A percentile compares a stretch with the other conserved stretches of the same genome.
phyloP scores from a whole-genome alignment of 1,284 basidiomycete genomes.

The Cutaneotrichosporon cavernicola region DNA sequence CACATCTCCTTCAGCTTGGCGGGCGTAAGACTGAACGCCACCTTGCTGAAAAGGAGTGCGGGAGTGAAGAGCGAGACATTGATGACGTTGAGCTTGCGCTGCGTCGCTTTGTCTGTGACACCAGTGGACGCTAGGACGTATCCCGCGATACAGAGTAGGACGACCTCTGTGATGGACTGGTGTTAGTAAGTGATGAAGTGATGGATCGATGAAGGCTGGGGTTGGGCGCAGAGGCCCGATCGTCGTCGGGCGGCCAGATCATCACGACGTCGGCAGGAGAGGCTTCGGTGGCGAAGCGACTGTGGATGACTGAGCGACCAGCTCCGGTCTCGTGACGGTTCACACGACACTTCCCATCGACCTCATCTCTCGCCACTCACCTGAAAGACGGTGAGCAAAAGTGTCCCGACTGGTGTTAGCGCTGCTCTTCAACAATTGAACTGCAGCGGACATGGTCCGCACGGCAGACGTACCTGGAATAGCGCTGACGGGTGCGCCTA shows the following conservation, averaged over 20 bases:
- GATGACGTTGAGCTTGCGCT: slow-evolving; percentile 64
- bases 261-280: no score
- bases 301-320: no score
- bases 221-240: no score
- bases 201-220: background rate
- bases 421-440: background rate
- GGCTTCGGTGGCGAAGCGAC: no score
- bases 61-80: slow-evolving; percentile 83
- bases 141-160: slow-evolving; percentile 79
- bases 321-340: background rate
- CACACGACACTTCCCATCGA: background rate
- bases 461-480: slow-evolving; percentile 18
- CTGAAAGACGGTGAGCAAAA: slow-evolving; percentile 58
- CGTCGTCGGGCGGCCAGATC: no score
- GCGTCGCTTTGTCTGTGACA: slow-evolving; percentile 83
- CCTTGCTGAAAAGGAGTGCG: slow-evolving; percentile 84
- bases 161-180: slow-evolving; percentile 85
- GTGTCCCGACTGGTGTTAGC: slow-evolving; percentile 21
- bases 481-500: slow-evolving; percentile 5
- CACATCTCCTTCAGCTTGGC: slow-evolving; percentile 83
- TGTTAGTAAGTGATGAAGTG: slow-evolving; percentile 7
- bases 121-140: slow-evolving; percentile 75
- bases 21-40: slow-evolving; percentile 55
- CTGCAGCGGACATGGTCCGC: background rate
- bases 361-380: slow-evolving; percentile 47